A percentile compares a stretch with the other conserved stretches of the same genome.
Evolutionary conservation across 345 rosid species (phyloP).

Genomic region (Citrus mangshanensis): DNA sequence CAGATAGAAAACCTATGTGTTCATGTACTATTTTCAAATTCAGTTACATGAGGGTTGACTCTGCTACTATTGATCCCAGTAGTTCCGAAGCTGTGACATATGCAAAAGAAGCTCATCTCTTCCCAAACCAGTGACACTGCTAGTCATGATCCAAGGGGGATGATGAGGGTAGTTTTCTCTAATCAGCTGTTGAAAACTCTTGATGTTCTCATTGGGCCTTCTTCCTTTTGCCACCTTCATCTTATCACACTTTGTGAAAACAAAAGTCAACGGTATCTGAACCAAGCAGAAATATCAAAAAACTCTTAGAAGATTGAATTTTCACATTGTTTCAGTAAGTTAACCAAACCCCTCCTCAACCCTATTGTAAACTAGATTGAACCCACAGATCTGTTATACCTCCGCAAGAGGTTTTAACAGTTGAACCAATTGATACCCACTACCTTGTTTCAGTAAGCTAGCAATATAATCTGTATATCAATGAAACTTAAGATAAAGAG

Average conservation of each 20-base stretch:
- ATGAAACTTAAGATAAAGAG: background rate
- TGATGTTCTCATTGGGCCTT: conserved; percentile 81
- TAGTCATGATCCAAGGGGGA: conserved; percentile 94
- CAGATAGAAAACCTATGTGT: background rate
- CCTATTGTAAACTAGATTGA: too few species aligned
- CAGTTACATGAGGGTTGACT: background rate
- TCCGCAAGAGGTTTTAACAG: too few species aligned
- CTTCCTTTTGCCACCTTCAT: conserved; percentile 66
- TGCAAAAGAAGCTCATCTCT: conserved; percentile 95
- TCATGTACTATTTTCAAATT: background rate
- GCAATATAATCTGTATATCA: background rate
- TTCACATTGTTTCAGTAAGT: background rate
- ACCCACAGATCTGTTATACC: too few species aligned
- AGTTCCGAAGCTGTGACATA: conserved; percentile 73
- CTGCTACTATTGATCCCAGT: conserved; percentile 37
- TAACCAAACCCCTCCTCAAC: background rate
- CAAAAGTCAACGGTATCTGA: conserved; percentile 85
- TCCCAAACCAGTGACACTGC: conserved; percentile 80
- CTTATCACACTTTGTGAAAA: conserved; percentile 89
- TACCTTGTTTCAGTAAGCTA: background rate
- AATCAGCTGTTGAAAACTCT: conserved; percentile 64
- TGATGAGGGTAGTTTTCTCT: conserved; percentile 54
- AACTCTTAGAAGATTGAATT: background rate
- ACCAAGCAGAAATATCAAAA: conserved; percentile 1
- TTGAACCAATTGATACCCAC: too few species aligned